Conservation (phyloP, 2,329 filamentous ascomycete species). For the Botrytis fabae region DNA sequence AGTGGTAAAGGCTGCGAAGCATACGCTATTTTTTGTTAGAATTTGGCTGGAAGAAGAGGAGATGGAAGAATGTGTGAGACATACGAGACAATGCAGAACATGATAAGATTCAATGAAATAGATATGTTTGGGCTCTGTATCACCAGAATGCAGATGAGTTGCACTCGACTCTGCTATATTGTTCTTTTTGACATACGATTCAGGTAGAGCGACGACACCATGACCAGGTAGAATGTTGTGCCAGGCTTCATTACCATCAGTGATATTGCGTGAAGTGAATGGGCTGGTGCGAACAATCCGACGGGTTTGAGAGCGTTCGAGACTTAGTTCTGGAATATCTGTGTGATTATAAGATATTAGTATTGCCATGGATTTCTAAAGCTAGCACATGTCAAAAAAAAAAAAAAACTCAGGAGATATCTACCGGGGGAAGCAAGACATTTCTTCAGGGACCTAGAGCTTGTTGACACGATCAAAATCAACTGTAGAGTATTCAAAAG, state of each 20-base stretch:
- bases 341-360: not conserved
- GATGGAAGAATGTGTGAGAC: not conserved
- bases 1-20: not conserved
- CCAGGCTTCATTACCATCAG: constrained; percentile 12
- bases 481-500: not conserved
- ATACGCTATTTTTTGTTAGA: constrained; percentile 1
- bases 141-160: not conserved
- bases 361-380: not conserved
- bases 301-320: constrained; percentile 1
- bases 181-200: not conserved
- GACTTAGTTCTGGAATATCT: constrained; percentile 2
- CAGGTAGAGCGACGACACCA: not conserved
- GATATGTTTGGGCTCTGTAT: constrained; percentile 3
- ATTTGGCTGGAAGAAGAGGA: not conserved
- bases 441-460: not conserved
- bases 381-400: not conserved
- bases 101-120: constrained; percentile 22
- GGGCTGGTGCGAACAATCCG: not conserved
- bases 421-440: not conserved
- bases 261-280: not conserved
- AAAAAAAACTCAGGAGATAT: not conserved
- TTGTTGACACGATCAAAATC: not conserved
- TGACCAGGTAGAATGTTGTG: not conserved
- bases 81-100: constrained; percentile 16
- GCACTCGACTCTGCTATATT: not conserved